Base-by-base conservation (phyloP, 106 monocot genomes). In the Cymbidium sinense region DNA sequence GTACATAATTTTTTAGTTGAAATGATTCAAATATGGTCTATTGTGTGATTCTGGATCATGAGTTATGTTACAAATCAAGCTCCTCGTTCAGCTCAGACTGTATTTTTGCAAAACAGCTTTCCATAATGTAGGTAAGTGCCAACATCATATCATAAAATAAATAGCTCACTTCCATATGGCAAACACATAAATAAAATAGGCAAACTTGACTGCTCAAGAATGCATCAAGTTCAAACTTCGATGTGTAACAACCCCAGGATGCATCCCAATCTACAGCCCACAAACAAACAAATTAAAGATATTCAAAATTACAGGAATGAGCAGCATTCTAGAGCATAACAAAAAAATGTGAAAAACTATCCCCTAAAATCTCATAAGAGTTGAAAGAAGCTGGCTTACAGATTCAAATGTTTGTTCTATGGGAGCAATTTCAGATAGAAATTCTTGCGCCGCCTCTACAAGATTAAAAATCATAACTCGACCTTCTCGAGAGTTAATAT, bases 391-490 rank as follows among this genome's bases (percentile, higher is more conserved):
- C 25, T 77, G 18, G 67, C 86, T 88, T 90, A 93, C 96, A 81
- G 58, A 79, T 52, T 86, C 76, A 70, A 75, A 80, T 78, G 83
- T 69, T 64, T 73, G 80, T 51, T 84, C 70, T 33, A 70, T 8
- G 12, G 86, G 81, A 75, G 72, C 78, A 78, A 92, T 83, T 81
- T 92, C 84, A 30, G 98, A 99, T 70, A 99, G 62, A 80, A 92
- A 99, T 83, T 99, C 94, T 76, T 90, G 94, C 76, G 98, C 98
- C 65, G 90, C 85, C 79, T 90, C 94, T n/a, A 92, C 87, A 76
- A 99, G 84, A 79, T 94, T 89, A 77, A 87, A 92, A 64, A 99
- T 92, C 98, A 94, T 99, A 13, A 92, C 94, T 29, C 90, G 87
- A 25, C 98, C 94, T 86, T 99, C 94, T 81, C 94, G 90, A 25